Conservation (phyloP, 2,329 filamentous ascomycete genomes). For the Claviceps spartinae region DNA sequence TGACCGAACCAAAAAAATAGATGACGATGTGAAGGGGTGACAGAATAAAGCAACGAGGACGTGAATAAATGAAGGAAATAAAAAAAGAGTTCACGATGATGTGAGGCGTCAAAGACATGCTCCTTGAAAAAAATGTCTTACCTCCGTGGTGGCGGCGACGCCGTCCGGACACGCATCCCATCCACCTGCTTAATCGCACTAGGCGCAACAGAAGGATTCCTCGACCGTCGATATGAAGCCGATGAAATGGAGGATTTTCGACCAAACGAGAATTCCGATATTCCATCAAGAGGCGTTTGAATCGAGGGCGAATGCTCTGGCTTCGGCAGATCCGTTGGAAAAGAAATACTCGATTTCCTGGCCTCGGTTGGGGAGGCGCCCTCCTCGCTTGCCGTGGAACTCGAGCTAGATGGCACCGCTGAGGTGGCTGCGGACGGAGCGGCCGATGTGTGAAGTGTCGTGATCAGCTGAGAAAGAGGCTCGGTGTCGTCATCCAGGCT, state of each 20-base stretch:
- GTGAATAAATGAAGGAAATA: no score
- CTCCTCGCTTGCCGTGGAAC: slow-evolving; percentile 13
- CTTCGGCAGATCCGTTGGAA: slow-evolving; percentile 20
- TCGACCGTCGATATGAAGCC: slow-evolving; percentile 2
- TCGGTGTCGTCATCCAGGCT: neutral
- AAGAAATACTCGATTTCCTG: slow-evolving; percentile 21
- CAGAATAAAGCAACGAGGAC: no score
- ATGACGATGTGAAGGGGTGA: neutral
- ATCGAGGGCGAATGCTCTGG: slow-evolving; percentile 9
- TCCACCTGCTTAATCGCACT: neutral
- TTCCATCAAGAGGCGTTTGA: slow-evolving; percentile 1
- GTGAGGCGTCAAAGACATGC: no score
- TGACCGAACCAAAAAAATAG: neutral
- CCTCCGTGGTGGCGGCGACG: slow-evolving; percentile 6
- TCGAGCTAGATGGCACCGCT: slow-evolving; percentile 8
- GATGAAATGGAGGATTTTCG: slow-evolving; percentile 6
- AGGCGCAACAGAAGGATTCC: slow-evolving; percentile 2
- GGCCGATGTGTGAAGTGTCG: neutral
- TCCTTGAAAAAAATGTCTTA: neutral
- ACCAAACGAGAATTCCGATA: slow-evolving; percentile 6
- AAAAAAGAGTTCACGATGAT: no score
- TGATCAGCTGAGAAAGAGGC: neutral
- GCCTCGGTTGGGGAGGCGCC: slow-evolving; percentile 15
- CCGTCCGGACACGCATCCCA: neutral
- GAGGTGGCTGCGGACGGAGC: neutral